phyloP scores from a whole-genome alignment of 805 yeast genomes.

The Jamesozyma hellenica region DNA sequence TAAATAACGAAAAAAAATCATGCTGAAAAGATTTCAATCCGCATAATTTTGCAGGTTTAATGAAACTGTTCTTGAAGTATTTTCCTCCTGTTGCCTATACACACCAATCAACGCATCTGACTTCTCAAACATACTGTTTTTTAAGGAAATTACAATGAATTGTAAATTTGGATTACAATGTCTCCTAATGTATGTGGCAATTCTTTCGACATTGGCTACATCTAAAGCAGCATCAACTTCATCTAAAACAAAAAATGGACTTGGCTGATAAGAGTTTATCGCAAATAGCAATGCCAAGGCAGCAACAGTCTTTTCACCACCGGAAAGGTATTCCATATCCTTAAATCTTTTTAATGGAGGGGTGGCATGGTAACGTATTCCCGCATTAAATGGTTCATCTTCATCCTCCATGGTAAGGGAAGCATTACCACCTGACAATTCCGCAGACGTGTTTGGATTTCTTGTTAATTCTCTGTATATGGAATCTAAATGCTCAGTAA shows the following conservation, averaged over 20 bases:
- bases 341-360: conserved; percentile 92
- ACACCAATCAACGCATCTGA: conserved; percentile 91
- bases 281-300: conserved; percentile 89
- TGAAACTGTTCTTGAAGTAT: conserved; percentile 64
- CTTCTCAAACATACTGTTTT: conserved; percentile 75
- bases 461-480: conserved; percentile 82
- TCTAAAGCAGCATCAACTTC: conserved; percentile 98
- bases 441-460: conserved; percentile 38
- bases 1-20: no score
- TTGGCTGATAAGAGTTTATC: conserved; percentile 79
- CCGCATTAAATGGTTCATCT: conserved; percentile 78
- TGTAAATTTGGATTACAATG: conserved; percentile 74
- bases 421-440: conserved; percentile 90
- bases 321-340: conserved; percentile 86
- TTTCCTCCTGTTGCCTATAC: conserved; percentile 67
- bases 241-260: conserved; percentile 92
- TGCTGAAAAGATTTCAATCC: conserved; percentile 23
- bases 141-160: conserved; percentile 85
- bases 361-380: conserved; percentile 85
- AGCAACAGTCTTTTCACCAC: conserved; percentile 95
- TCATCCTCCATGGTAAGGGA: conserved; percentile 77
- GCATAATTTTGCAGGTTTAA: conserved; percentile 60
- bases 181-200: conserved; percentile 75
- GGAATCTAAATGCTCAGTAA: conserved; percentile 58
- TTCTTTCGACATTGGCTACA: conserved; percentile 71